Conservation (phyloP, 305 asterid genomes). For the Fraxinus floribunda region DNA sequence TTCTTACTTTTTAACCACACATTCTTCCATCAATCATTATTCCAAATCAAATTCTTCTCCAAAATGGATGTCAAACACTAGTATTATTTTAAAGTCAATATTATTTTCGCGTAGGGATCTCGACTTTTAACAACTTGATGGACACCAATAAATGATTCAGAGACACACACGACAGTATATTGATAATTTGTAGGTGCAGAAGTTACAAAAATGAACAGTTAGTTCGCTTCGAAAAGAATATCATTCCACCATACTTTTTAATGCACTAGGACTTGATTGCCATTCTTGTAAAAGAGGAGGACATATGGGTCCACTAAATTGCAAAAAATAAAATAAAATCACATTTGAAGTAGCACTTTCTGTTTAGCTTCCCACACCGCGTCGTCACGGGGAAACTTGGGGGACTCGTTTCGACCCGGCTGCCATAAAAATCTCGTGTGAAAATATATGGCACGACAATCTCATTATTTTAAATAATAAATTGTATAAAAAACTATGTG, state of each 20-base stretch:
- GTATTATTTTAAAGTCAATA: too few relatives aligned
- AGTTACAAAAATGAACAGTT: constrained; percentile 3
- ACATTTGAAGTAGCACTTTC: constrained; percentile 17
- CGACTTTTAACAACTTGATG: constrained; percentile 6
- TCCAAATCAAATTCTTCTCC: too few relatives aligned
- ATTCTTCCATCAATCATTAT: too few relatives aligned
- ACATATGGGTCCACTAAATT: constrained; percentile 22
- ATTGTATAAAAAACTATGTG: not conserved
- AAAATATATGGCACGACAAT: not conserved
- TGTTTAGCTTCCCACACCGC: constrained; percentile 19
- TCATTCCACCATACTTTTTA: not conserved
- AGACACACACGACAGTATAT: not conserved
- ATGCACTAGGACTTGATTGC: constrained; percentile 22
- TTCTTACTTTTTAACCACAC: too few relatives aligned
- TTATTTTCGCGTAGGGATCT: not conserved
- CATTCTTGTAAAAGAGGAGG: constrained; percentile 22
- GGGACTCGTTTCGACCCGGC: constrained; percentile 30
- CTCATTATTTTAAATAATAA: not conserved
- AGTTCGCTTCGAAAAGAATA: not conserved
- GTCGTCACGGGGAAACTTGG: constrained; percentile 15
- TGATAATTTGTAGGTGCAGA: not conserved
- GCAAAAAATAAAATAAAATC: not conserved
- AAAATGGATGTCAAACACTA: too few relatives aligned
- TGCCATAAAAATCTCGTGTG: not conserved
- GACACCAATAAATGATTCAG: not conserved